Conservation (phyloP, 495 filamentous ascomycete genomes). For the Umbilicaria muhlenbergii region DNA sequence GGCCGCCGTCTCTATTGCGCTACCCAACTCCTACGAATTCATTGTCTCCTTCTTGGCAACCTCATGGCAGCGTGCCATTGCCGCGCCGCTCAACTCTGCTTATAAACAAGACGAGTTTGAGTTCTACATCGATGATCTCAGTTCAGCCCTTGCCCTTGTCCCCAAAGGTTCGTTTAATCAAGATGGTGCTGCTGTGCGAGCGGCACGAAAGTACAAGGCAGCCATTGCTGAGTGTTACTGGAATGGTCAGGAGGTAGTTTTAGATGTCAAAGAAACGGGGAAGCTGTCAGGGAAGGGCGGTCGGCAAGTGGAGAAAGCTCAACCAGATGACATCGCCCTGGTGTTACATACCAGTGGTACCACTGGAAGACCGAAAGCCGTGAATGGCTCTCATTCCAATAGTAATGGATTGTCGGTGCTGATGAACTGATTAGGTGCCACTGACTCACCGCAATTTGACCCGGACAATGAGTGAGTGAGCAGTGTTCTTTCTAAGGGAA, state of each 20-base stretch:
- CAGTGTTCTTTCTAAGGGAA: not conserved
- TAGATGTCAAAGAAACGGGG: constrained; percentile 57
- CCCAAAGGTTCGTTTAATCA: constrained; percentile 47
- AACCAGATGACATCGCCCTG: constrained; percentile 44
- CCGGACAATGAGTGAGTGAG: constrained; percentile 48
- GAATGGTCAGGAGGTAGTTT: constrained; percentile 48
- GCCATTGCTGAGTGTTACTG: constrained; percentile 72
- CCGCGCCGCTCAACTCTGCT: constrained; percentile 65
- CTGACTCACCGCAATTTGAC: constrained; percentile 68
- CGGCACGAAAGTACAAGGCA: constrained; percentile 57
- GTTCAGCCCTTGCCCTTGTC: constrained; percentile 56
- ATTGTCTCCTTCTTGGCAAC: constrained; percentile 66
- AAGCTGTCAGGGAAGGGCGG: constrained; percentile 38
- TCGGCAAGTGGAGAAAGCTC: constrained; percentile 34
- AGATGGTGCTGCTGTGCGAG: constrained; percentile 51
- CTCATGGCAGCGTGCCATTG: constrained; percentile 62
- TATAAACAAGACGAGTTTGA: constrained; percentile 83
- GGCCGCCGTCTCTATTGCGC: constrained; percentile 57
- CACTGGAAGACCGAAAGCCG: constrained; percentile 70
- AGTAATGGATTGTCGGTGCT: not conserved
- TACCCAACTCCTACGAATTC: constrained; percentile 69
- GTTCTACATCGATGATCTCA: constrained; percentile 77
- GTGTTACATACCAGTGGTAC: constrained; percentile 69
- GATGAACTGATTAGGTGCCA: constrained; percentile 33
- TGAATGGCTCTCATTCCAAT: constrained; percentile 13